Base-by-base conservation (phyloP, 441 rosid genomes). In the Bocquillonia castaneifolia region DNA sequence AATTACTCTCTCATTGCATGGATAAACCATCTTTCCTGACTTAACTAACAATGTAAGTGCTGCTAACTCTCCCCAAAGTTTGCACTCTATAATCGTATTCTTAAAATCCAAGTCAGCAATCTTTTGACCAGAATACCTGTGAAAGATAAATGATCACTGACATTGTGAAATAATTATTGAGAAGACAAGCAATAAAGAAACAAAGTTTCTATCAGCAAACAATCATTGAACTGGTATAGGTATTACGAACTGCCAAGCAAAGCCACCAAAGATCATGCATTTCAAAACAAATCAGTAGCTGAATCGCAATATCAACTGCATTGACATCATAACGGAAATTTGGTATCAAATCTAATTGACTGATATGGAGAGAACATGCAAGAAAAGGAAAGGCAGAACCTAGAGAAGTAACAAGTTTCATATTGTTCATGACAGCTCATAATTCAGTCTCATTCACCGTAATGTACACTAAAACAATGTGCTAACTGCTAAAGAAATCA, bases 11-110 rank as follows among this genome's bases (percentile, higher is more conserved):
- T 82, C 74, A 67, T 79, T 75, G 66, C 42, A 80, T 66, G 96
- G 86, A 80, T 77, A 75, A 70, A 81, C 77, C 72, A 91, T 73
- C 78, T 78, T 80, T 66, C 85, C 84, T 68, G 91, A 85, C 53
- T 77, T 72, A 55, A 85, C 56, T 64, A 71, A 77, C 69, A 78
- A 73, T 77, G 56, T 54, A 59, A 86, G 59, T 57, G 83, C 72
- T 59, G 84, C 85, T 65, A 83, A 78, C 69, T 85, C 88, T 74
- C 85, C 85, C 85, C 90, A 81, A 61, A 89, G 74, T 74, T 88
- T 85, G 80, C 87, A 85, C 63, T 88, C 91, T 64, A 89, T 72
- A 76, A 76, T 68, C 28, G 78, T 73, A 55, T 80, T 85, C 66
- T 80, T 75, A 66, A 93, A 76, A 60, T 79, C 72, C 78, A 93